phyloP scores from a whole-genome alignment of 208 protist genomes.

The Porcisia deanei region DNA sequence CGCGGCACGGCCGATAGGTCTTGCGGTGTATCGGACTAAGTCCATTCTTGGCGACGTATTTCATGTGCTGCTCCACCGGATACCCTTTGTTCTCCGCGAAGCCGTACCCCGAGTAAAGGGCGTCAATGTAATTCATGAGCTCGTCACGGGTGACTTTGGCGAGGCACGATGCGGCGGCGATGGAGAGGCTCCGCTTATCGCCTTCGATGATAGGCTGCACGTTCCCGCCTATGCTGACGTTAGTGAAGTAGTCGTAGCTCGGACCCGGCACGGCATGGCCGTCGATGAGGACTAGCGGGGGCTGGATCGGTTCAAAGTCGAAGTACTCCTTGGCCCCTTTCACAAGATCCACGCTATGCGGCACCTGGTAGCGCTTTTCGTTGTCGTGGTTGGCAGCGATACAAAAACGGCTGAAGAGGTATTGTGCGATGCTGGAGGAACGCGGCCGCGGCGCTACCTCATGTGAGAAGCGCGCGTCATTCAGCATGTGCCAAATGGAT shows the following conservation, averaged over 20 bases:
- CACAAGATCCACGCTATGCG: slow-evolving; percentile 65
- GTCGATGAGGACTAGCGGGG: slow-evolving; percentile 85
- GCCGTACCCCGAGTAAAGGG: slow-evolving; percentile 77
- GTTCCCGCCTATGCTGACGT: slow-evolving; percentile 56
- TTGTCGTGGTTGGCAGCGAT: slow-evolving; percentile 68
- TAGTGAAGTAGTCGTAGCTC: slow-evolving; percentile 67
- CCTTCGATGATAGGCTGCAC: slow-evolving; percentile 88
- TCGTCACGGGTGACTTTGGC: slow-evolving; percentile 90
- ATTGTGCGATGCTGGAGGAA: slow-evolving; percentile 73
- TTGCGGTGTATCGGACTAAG: slow-evolving; percentile 82
- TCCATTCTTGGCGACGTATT: slow-evolving; percentile 61
- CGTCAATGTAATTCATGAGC: slow-evolving; percentile 80
- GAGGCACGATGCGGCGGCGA: slow-evolving; percentile 88
- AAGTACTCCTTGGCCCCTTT: slow-evolving; percentile 71
- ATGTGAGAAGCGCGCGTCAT: slow-evolving; percentile 75
- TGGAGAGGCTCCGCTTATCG: slow-evolving; percentile 85
- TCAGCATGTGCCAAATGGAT: slow-evolving; percentile 84
- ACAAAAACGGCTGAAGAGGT: slow-evolving; percentile 85
- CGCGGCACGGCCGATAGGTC: slow-evolving; percentile 74
- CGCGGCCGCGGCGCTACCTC: slow-evolving; percentile 75
- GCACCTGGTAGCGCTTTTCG: slow-evolving; percentile 64
- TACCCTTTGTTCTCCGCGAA: slow-evolving; percentile 89
- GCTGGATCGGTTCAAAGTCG: slow-evolving; percentile 78
- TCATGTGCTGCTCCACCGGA: slow-evolving; percentile 89
- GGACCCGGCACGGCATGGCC: slow-evolving; percentile 76